Base-by-base conservation (phyloP, 2,329 filamentous ascomycete species). In the Fusarium mundagurra region DNA sequence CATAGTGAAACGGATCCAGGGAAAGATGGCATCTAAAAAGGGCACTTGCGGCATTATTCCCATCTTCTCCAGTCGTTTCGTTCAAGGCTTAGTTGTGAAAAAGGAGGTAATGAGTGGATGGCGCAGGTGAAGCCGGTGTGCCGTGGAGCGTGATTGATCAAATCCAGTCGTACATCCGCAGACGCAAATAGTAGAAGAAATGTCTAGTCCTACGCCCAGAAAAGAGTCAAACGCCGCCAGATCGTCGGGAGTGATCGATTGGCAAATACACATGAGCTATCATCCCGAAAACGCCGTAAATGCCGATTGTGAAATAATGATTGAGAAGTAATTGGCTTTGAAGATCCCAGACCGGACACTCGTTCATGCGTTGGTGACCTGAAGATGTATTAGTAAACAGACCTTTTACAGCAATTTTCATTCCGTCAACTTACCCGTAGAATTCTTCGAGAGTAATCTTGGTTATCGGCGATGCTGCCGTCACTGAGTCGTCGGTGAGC, bases 361-460 rank as follows among this genome's bases (percentile, higher is more conserved):
- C 69, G 77, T 80, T 89, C 83, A 90, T 82, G 88, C 88, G 78
- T 90, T 90, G 83, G 88, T 90, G 69, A 90, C 88, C 88, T 90
- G 16, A 34, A 16, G 33, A 34, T 14, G 33, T 16, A 34, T 34
- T 34, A 34, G 33, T 34, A 16, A 16, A 34, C 33, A 34, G 33
- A 34, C 14, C 5, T 16, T 34, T 34, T 16, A 34, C 33, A 34
- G 33, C 14, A 16, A 34, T 34, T 34, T 34, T 5, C 33, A 34
- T 34, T 14, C 14, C 33, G 33, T 34, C 33, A 11, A 47, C 45
- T 76, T 89, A 97, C 96, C 91, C 97, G 94, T 81, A 98, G 89
- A 84, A 98, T 98, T 85, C 94, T 93, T 85, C 96, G 91, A 72
- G 96, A 98, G 85, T 98, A 98, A 83, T 98, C 96, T 84, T 97